A percentile compares a stretch with the other conserved stretches of the same genome.
phyloP scores from a whole-genome alignment of 768 basidiomycete genomes.

The Infundibulicybe gibba region DNA sequence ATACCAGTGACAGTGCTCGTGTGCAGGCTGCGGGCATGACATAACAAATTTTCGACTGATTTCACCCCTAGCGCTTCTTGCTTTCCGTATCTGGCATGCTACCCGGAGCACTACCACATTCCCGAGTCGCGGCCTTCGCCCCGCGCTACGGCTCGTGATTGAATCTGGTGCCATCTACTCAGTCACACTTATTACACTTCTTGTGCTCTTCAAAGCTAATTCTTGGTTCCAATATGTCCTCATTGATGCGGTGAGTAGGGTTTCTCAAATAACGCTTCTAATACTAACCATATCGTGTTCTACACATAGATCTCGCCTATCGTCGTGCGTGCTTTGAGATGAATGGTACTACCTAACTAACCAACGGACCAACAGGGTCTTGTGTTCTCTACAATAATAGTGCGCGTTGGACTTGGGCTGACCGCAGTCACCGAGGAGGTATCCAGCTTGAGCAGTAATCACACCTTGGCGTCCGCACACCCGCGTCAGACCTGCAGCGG shows the following conservation, averaged over 20 bases:
- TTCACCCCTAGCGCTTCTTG: slow-evolving; percentile 15
- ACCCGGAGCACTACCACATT: slow-evolving; percentile 14
- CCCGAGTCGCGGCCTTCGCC: slow-evolving; percentile 15
- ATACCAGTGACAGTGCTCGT: too few species aligned
- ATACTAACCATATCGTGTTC: too few species aligned
- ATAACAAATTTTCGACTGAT: too few species aligned
- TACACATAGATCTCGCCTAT: too few species aligned
- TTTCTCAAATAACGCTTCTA: background rate
- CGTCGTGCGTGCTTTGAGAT: too few species aligned
- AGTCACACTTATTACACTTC: slow-evolving; percentile 22
- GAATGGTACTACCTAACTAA: too few species aligned
- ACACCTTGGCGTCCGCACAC: too few species aligned
- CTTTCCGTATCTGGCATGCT: slow-evolving; percentile 23
- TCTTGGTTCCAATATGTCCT: slow-evolving; percentile 28
- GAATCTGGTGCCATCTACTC: slow-evolving; percentile 31
- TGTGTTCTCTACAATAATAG: slow-evolving; percentile 33
- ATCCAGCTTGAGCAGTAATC: too few species aligned
- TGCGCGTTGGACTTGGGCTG: slow-evolving; percentile 27
- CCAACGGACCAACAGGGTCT: slow-evolving; percentile 12
- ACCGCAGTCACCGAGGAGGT: slow-evolving; percentile 3
- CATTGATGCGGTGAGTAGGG: slow-evolving; percentile 23
- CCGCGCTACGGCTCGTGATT: slow-evolving; percentile 24
- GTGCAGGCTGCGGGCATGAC: too few species aligned
- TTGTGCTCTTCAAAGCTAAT: slow-evolving; percentile 22
- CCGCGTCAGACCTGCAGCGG: too few species aligned